Base-by-base conservation (phyloP, 305 asterid species). In the Fraxinus velutina region DNA sequence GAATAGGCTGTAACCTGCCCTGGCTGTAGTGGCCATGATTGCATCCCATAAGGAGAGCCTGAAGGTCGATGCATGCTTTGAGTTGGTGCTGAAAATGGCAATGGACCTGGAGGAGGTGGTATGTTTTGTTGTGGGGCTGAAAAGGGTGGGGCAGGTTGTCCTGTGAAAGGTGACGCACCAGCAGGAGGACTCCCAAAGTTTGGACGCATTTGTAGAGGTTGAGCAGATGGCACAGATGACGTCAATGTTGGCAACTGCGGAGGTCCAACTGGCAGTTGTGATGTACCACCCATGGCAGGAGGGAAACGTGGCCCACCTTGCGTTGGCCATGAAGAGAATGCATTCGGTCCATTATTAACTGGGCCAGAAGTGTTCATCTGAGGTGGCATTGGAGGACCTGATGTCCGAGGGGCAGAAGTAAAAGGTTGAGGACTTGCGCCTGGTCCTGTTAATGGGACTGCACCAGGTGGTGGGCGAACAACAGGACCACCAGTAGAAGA, bases 11-110 rank as follows among this genome's bases (percentile, higher is more conserved):
- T 33, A 71, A 96, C 99, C 98, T 93, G 98, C 62, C 89, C 93
- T 50, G 91, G 88, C 82, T 89, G 98, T 72, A 90, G 86, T 74
- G 93, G 94, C 98, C 97, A 92, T 6, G 93, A 81, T 86, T 89
- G 97, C 87, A 92, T 84, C 76, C 92, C 93, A 78, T 86, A 93
- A 73, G 98, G 96, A 78, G 97, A 87, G 78, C 86, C 87, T 30
- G 92, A 17, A 83, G 94, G 76, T 47, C 87, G 97, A 50, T 85
- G 90, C 88, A 86, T 82, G 79, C 92, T 90, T 71, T 85, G 89
- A 85, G 77, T 89, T 66, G 92, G 90, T 79, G 91, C 86, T 32
- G 94, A 76, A 90, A 90, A 91, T 76, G 94, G 92, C 73, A 96
- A 85, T 75, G 97, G 80, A 78, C 90, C 97, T 21, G 91, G 77